A percentile compares a stretch with the other conserved stretches of the same genome.
phyloP scores from a whole-genome alignment of 805 yeast species.

The Wickerhamomyces strasburgensis region DNA sequence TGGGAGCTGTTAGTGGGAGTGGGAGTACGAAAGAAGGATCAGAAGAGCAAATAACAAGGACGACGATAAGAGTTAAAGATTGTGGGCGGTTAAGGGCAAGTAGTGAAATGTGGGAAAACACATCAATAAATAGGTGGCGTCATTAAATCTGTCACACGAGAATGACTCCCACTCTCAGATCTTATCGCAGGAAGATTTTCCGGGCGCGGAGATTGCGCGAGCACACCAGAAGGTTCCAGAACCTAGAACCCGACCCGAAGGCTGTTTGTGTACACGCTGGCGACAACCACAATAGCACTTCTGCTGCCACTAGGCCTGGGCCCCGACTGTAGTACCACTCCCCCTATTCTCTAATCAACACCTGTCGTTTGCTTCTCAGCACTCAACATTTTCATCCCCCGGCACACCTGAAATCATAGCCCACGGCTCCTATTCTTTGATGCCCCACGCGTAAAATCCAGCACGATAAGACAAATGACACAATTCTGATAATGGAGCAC shows the following conservation, averaged over 20 bases:
- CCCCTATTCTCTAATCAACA: too few relatives aligned
- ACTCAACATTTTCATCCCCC: too few relatives aligned
- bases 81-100: background rate
- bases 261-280: too few relatives aligned
- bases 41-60: background rate
- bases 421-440: background rate
- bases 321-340: too few relatives aligned
- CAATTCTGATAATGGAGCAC: too few relatives aligned
- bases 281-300: too few relatives aligned
- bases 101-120: background rate
- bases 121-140: background rate
- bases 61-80: background rate
- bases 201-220: background rate
- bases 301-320: too few relatives aligned
- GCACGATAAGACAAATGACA: background rate
- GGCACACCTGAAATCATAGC: background rate
- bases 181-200: background rate
- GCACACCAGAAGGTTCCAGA: background rate
- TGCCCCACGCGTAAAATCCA: background rate
- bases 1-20: too few relatives aligned
- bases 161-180: too few relatives aligned
- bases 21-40: too few relatives aligned
- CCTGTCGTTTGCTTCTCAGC: too few relatives aligned
- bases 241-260: too few relatives aligned
- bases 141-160: background rate